Percentiles rank a stretch among this genome's conserved stretches.
Evolutionary conservation across 371 early-diverging fungal genomes (phyloP).

Genomic region (Mucor indicus): DNA sequence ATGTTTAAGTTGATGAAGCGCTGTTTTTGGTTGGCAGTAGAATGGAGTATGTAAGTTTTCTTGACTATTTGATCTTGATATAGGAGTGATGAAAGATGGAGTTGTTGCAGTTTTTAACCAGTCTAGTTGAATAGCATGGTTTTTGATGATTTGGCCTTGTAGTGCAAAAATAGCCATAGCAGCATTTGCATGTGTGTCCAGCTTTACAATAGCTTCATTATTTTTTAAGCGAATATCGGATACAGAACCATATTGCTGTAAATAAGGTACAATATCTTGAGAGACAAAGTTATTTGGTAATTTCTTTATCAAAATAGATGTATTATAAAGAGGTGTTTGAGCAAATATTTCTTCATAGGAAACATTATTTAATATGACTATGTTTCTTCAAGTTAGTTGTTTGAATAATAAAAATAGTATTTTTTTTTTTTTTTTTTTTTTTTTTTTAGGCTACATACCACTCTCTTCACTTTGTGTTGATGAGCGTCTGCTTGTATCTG

Average conservation of each 20-base stretch:
- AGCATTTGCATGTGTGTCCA: conserved; percentile 89
- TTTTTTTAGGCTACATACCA: conserved; percentile 70
- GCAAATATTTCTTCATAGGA: conserved; percentile 67
- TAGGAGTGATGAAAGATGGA: no score
- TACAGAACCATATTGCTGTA: conserved; percentile 72
- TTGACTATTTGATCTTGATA: no score
- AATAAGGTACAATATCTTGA: conserved; percentile 49
- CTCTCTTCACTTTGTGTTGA: background rate
- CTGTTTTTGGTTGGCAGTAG: background rate
- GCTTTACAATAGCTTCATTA: conserved; percentile 73
- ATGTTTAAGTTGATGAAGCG: background rate
- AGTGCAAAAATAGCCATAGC: conserved; percentile 80
- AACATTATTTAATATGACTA: conserved; percentile 28
- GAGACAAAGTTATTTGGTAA: conserved; percentile 52
- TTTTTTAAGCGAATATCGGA: conserved; percentile 72
- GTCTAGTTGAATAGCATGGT: conserved; percentile 72
- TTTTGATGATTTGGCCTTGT: conserved; percentile 69
- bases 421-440: conserved; percentile 76
- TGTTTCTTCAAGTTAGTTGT: no score
- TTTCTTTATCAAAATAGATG: conserved; percentile 85
- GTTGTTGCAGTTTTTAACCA: conserved; percentile 80
- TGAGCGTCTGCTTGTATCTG: background rate
- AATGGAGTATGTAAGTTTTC: background rate
- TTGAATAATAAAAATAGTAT: conserved; percentile 62
- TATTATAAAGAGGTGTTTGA: conserved; percentile 76